Evolutionary conservation across 2,329 filamentous ascomycete species (phyloP).

Genomic region (Fusarium algeriense): DNA sequence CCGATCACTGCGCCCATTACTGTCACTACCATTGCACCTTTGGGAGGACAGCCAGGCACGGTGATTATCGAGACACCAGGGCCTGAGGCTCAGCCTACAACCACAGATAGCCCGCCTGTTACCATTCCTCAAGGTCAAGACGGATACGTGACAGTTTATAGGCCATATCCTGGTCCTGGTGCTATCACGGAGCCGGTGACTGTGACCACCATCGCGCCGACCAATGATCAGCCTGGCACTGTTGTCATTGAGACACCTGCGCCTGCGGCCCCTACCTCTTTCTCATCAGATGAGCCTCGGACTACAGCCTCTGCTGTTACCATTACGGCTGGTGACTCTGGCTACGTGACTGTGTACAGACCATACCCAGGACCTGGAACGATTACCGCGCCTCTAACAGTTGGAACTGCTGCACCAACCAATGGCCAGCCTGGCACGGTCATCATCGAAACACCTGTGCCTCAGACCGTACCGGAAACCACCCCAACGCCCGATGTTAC

Average conservation of each 20-base stretch:
- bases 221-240: slow-evolving; percentile 30
- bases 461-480: slow-evolving; percentile 6
- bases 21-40: slow-evolving; percentile 36
- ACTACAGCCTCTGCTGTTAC: slow-evolving; percentile 21
- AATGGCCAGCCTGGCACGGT: slow-evolving; percentile 24
- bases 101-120: slow-evolving; percentile 12
- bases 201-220: slow-evolving; percentile 23
- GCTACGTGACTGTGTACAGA: slow-evolving; percentile 32
- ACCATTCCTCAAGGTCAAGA: slow-evolving; percentile 35
- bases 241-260: slow-evolving; percentile 34
- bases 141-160: slow-evolving; percentile 31
- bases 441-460: slow-evolving; percentile 32
- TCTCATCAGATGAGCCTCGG: background rate
- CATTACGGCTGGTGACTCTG: slow-evolving; percentile 9
- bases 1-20: slow-evolving; percentile 33
- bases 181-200: slow-evolving; percentile 29
- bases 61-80: slow-evolving; percentile 36
- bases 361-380: slow-evolving; percentile 30
- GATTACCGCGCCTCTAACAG: slow-evolving; percentile 27
- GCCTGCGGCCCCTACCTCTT: background rate
- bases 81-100: background rate
- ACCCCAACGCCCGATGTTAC: background rate
- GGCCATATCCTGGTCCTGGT: slow-evolving; percentile 25
- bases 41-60: slow-evolving; percentile 33
- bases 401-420: slow-evolving; percentile 23